Evolutionary conservation across 2,329 filamentous ascomycete species (phyloP).

Genomic region (Tothia fuscella): DNA sequence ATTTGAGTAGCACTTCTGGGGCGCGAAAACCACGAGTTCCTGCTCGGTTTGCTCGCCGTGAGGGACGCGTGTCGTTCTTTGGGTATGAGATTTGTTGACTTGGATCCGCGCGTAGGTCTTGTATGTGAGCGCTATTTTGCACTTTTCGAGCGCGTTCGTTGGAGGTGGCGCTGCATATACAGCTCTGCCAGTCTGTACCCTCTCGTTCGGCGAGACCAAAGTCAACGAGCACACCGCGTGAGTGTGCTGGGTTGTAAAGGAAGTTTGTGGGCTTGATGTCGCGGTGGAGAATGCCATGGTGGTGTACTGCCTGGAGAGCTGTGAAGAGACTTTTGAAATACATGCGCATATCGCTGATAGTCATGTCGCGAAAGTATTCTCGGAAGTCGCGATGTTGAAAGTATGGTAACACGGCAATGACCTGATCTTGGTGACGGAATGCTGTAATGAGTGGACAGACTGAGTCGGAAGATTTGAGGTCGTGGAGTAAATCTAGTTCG

Average conservation of each 20-base stretch:
- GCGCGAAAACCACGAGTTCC: conserved; percentile 93
- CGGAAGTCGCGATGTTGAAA: conserved; percentile 94
- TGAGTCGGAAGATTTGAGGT: conserved; percentile 68
- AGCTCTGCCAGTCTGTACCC: conserved; percentile 63
- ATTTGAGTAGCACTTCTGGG: conserved; percentile 93
- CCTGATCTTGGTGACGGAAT: conserved; percentile 89
- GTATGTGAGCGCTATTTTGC: conserved; percentile 47
- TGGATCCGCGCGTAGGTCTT: conserved; percentile 30
- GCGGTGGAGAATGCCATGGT: conserved; percentile 74
- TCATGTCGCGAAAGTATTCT: conserved; percentile 86
- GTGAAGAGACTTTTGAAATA: conserved; percentile 85
- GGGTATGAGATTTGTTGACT: conserved; percentile 53
- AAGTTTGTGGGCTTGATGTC: conserved; percentile 99
- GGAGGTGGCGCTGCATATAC: conserved; percentile 61
- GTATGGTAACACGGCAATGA: conserved; percentile 87
- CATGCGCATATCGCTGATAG: conserved; percentile 70
- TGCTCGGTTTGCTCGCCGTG: conserved; percentile 82
- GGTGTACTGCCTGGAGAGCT: conserved; percentile 72
- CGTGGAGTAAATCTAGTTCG: conserved; percentile 85
- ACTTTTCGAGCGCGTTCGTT: conserved; percentile 47
- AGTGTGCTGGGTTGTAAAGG: conserved; percentile 70
- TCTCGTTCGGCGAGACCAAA: conserved; percentile 83
- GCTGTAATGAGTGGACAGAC: conserved; percentile 95
- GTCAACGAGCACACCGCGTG: conserved; percentile 88
- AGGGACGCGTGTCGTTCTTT: conserved; percentile 59